Base-by-base conservation (phyloP, 345 rosid genomes). In the Eucalyptus sp. region DNA sequence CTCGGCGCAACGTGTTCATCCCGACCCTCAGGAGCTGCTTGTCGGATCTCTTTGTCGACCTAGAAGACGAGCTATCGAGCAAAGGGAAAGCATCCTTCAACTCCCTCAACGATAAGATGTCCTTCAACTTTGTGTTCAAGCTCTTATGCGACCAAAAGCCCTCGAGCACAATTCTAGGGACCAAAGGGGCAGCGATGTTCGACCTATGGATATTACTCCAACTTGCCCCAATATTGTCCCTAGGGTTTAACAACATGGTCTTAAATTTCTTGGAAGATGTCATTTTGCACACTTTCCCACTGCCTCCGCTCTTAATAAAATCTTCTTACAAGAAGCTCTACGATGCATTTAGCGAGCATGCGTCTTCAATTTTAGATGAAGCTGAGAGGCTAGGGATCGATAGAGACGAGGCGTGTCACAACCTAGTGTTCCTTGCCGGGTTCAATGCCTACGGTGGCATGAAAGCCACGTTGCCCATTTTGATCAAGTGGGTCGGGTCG, bases 401-500 rank as follows among this genome's bases (percentile, higher is more conserved):
- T 41, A 88, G 90, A 86, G 93, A 91, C 0, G 96, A 93, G 89
- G 94, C 96, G 29, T 94, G 95, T 52, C 94, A 93, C 66, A 94
- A 93, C 88, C 86, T 94, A 13, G 90, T 94, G 8, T 94, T 94
- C 88, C 64, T 92, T 1, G 88, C 91, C 10, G 86, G 87, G 11
- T 93, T 94, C 9, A 94, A 92, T 25, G 87, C 93, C 16, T 93
- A 89, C 31, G 96, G 95, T 7, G 96, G 94, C 10, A 29, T 90
- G 83, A 92, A 91, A 49, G 41, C 86, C 12, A 17, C 62, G 8
- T 91, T 94, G 27, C 94, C 96, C 1, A 54, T 89, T 3, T 10
- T 94, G 89, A 89, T 94, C 91, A 92, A 92, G 90, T 90, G 93
- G 92, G 92, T 94, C n/a, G 94, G 89, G 31, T 58, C 16, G 10